Percentiles rank a stretch among this genome's conserved stretches.
phyloP scores from a whole-genome alignment of 208 protist species.

The Jaenimonas drosophilae region DNA sequence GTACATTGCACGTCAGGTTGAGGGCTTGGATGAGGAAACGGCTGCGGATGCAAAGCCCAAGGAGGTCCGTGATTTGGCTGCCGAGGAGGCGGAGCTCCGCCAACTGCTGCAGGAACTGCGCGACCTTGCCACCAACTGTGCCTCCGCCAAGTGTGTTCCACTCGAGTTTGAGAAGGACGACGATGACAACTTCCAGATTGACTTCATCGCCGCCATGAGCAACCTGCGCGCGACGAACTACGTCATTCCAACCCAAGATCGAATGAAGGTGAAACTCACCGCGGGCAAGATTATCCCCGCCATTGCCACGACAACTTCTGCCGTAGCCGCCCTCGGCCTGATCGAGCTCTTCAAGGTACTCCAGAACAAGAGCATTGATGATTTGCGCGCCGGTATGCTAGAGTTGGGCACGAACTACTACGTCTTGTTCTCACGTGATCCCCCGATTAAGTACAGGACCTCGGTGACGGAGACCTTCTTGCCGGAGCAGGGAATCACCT shows the following conservation, averaged over 20 bases:
- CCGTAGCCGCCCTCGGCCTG: slow-evolving; percentile 96
- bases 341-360: slow-evolving; percentile 98
- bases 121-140: slow-evolving; percentile 27
- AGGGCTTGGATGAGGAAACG: slow-evolving; percentile 74
- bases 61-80: slow-evolving; percentile 10
- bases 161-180: slow-evolving; percentile 96
- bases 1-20: slow-evolving; percentile 42
- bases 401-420: slow-evolving; percentile 87
- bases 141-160: slow-evolving; percentile 25
- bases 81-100: slow-evolving; percentile 37
- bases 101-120: slow-evolving; percentile 29
- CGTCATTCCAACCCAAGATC: slow-evolving; percentile 80
- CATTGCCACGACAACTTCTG: slow-evolving; percentile 99
- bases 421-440: slow-evolving; percentile 80
- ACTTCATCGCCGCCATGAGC: slow-evolving; percentile 89
- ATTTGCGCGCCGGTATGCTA: slow-evolving; percentile 81
- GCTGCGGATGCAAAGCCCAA: slow-evolving; percentile 18
- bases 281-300: slow-evolving; percentile 99
- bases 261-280: slow-evolving; percentile 89
- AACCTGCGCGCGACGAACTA: slow-evolving; percentile 94
- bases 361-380: slow-evolving; percentile 57
- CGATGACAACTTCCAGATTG: slow-evolving; percentile 94
- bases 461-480: slow-evolving; percentile 66
- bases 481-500: slow-evolving; percentile 83
- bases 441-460: slow-evolving; percentile 57